Evolutionary conservation across 306 rosid genomes (phyloP).

Genomic region (Gleditsia sinensis): DNA sequence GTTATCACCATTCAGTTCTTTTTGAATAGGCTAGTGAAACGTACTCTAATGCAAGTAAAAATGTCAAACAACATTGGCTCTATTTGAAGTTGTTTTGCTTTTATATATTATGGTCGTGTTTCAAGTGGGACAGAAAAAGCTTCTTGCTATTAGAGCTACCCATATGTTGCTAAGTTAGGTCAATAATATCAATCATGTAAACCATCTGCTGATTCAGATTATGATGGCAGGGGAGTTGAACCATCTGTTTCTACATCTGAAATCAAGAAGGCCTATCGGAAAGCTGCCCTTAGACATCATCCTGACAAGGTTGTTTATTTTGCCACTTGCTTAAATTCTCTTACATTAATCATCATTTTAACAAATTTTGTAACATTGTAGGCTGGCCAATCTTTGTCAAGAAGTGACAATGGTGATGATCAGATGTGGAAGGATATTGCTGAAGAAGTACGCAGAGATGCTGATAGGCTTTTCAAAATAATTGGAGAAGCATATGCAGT

Average conservation of each 20-base stretch:
- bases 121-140: conserved; percentile 8
- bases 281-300: conserved; percentile 98
- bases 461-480: conserved; percentile 85
- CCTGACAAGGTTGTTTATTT: conserved; percentile 82
- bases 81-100: conserved; percentile 9
- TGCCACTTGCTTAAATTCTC: background rate
- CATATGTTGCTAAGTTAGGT: conserved; percentile 21
- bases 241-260: conserved; percentile 81
- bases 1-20: background rate
- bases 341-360: conserved; percentile 19
- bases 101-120: conserved; percentile 14
- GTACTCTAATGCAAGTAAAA: background rate
- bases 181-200: conserved; percentile 23
- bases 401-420: conserved; percentile 80
- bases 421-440: conserved; percentile 74
- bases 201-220: conserved; percentile 34
- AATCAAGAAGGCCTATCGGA: conserved; percentile 95
- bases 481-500: conserved; percentile 91
- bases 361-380: conserved; percentile 43
- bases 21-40: background rate
- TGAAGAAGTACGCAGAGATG: conserved; percentile 78
- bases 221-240: conserved; percentile 82
- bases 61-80: background rate
- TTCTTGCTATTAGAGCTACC: background rate
- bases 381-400: conserved; percentile 88